Evolutionary conservation across 257 asterid genomes (phyloP).

Genomic region (Lantana camara): DNA sequence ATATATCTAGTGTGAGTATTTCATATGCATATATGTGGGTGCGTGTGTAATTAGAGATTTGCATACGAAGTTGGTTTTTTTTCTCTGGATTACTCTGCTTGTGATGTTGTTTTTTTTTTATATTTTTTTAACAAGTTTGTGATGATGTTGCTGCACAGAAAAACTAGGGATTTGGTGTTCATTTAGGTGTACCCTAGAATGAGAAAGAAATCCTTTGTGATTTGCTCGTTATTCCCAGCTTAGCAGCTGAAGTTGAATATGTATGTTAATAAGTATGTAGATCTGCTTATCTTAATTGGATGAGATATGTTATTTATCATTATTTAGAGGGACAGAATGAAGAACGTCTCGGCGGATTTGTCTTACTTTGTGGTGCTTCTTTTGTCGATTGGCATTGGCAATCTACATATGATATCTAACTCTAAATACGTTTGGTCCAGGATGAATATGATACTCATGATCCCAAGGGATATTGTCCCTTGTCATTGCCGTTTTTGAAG

Average conservation of each 20-base stretch:
- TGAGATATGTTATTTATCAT: not conserved
- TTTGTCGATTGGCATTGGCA: not conserved
- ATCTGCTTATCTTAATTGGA: not conserved
- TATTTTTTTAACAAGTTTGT: not conserved
- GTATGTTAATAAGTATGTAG: not conserved
- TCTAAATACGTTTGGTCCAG: slow-evolving; percentile 35
- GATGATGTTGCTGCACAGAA: slow-evolving; percentile 2
- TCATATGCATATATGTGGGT: no score
- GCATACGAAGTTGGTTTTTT: no score
- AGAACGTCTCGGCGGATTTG: not conserved
- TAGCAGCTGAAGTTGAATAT: not conserved
- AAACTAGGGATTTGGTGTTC: slow-evolving; percentile 22
- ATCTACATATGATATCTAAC: no score
- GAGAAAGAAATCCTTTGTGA: not conserved
- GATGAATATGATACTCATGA: slow-evolving; percentile 90
- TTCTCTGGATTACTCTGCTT: no score
- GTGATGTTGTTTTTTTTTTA: not conserved
- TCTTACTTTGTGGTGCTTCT: not conserved
- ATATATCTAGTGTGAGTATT: not conserved
- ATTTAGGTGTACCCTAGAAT: slow-evolving; percentile 1
- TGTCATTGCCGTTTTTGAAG: slow-evolving; percentile 63
- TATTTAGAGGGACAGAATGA: not conserved
- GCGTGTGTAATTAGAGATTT: no score
- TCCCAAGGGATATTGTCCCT: slow-evolving; percentile 60
- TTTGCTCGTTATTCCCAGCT: not conserved